Base-by-base conservation (phyloP, 163 green algal species). In the Smithsoniella earleae region DNA sequence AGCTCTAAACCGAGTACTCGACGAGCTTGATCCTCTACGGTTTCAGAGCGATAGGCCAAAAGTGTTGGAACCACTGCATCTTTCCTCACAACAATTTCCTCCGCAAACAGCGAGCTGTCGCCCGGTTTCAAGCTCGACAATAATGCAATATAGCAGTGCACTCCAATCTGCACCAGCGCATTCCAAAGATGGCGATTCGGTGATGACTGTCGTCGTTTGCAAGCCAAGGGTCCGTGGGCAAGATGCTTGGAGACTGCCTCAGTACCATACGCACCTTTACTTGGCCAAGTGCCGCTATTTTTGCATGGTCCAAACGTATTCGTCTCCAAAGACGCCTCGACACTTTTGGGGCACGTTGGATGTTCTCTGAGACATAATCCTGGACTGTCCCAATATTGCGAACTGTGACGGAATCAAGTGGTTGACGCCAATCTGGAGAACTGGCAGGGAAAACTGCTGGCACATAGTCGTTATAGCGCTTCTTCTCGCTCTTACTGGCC, bases 91-190 rank as follows among this genome's bases (percentile, higher is more conserved):
- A 34, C 25, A 13, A 69, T 4, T 13, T 69, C 58, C 20, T 69
- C 34, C 16, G 58, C 58, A 33, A 69, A 69, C 58, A 69, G 22
- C 6, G 58, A 30, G 58, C n/a, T 43, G 43, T 69, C 58, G 22
- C 58, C 58, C 25, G 38, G 30, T 3, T 69, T 69, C 25, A 34
- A n/a, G 25, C 22, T n/a, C 25, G 31, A 30, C 58, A 69, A 31
- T 36, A 69, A 31, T 33, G n/a, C 58, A n/a, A 69, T 69, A 6
- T 43, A 69, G 58, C 58, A 30, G 34, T 69, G 58, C 25, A 69
- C 58, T 45, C 27, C 58, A 34, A 69, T 34, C 58, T 69, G 25
- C 8, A 69, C 25, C 8, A 30, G 34, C 18, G 43, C 20, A 69
- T 36, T 36, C 1, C 16, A 6, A 18, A 6, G 13, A 13, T 36